A percentile compares a stretch with the other conserved stretches of the same genome.
Evolutionary conservation across 345 rosid species (phyloP).

Genomic region (Gossypium stocksii): DNA sequence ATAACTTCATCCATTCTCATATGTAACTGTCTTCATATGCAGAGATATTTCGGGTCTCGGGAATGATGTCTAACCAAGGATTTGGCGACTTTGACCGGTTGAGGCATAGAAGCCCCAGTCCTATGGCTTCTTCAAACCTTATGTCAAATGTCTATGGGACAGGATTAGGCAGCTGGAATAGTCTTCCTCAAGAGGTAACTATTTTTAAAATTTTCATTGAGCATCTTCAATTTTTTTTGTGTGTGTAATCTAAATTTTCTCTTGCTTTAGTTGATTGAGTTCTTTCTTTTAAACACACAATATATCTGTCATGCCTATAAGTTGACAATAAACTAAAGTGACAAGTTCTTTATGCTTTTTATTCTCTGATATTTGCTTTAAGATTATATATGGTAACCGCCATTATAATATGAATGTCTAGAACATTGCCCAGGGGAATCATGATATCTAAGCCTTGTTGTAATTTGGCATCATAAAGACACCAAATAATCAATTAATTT

Average conservation of each 20-base stretch:
- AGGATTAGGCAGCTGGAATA: conserved; percentile 76
- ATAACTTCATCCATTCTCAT: conserved; percentile 11
- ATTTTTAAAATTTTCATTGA: conserved; percentile 1
- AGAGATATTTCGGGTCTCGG: conserved; percentile 82
- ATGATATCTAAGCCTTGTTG: not conserved
- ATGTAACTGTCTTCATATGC: conserved; percentile 26
- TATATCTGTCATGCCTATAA: conserved; percentile 1
- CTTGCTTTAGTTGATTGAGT: not conserved
- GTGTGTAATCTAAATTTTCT: not conserved
- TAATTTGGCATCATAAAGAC: not conserved
- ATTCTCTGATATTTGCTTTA: not conserved
- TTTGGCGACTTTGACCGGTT: conserved; percentile 77
- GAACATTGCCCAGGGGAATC: not conserved
- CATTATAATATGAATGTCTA: not conserved
- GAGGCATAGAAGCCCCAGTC: conserved; percentile 92
- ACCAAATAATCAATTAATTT: not conserved
- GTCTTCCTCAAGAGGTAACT: conserved; percentile 74
- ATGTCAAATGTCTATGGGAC: conserved; percentile 62
- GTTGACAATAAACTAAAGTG: conserved; percentile 7
- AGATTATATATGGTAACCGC: not conserved
- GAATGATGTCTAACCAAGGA: conserved; percentile 89
- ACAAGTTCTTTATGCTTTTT: conserved; percentile 9
- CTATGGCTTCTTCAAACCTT: conserved; percentile 88
- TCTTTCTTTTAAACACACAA: not conserved
- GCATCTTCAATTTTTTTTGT: not conserved